Base-by-base conservation (phyloP, 2,329 filamentous ascomycete species). In the Talaromyces albobiverticillius region DNA sequence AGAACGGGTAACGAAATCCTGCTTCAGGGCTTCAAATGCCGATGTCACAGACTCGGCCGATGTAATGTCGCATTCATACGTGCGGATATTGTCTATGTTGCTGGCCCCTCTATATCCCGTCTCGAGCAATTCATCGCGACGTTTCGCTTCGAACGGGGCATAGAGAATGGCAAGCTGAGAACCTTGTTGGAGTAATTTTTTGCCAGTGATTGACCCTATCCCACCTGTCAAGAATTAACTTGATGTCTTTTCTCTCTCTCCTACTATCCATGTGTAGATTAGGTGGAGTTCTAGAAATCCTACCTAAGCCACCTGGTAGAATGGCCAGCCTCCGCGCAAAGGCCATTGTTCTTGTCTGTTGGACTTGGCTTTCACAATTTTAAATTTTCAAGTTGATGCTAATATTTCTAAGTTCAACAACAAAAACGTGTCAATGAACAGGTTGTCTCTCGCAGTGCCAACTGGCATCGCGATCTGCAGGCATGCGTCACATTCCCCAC, bases 121-220 rank as follows among this genome's bases (percentile, higher is more conserved):
- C 13, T 67, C 61, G 16, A 79, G 64, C 0, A 71, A 66, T 34
- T 71, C 60, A 20, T 71, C 62, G 16, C 70, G 68, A 8, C 67
- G 66, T 29, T 63, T 52, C 1, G 71, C 67, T 59, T 79, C 76
- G 56, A 77, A 78, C 1, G 76, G 75, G 0, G 76, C 76, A 49
- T 78, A 78, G 0, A 79, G 63, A 13, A 79, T 70, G 7, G 75
- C 76, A 3, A 79, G 61, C 11, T 64, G 68, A 4, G 74, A 73
- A 4, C 75, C 75, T 56, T 74, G 67, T 3, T 71, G 62, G 22
- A 67, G 66, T 1, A 79, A 64, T 14, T 73, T 67, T 48, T 69
- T 63, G 41, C 72, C 76, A 3, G 75, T 76, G 32, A 68, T 69
- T 13, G 73, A 72, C 7, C 76, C 76, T 2, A 79, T 67, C 3